Conservation (phyloP, 805 yeast genomes). For the Ogataea ramenticola region DNA sequence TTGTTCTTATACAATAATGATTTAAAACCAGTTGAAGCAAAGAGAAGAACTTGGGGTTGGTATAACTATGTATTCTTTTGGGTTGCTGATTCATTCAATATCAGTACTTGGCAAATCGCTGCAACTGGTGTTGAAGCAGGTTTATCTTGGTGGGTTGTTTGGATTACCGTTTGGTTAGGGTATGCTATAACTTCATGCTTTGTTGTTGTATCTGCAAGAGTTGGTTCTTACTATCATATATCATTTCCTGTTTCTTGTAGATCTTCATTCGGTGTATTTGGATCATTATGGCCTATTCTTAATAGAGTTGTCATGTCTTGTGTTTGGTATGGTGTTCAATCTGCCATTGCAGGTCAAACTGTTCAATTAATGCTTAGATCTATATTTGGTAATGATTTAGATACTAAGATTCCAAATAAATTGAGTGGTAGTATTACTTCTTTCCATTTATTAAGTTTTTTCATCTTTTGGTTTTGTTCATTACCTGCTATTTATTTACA, state of each 20-base stretch:
- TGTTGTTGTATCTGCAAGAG: constrained; percentile 64
- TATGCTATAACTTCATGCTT: constrained; percentile 64
- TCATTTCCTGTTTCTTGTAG: constrained; percentile 81
- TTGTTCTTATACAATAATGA: constrained; percentile 69
- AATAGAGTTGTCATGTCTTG: constrained; percentile 75
- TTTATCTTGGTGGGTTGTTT: constrained; percentile 84
- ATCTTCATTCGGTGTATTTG: constrained; percentile 81
- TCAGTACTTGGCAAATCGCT: constrained; percentile 89
- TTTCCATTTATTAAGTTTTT: constrained; percentile 66
- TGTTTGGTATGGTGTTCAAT: constrained; percentile 85
- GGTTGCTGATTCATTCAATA: constrained; percentile 86
- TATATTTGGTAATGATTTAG: constrained; percentile 62
- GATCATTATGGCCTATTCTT: constrained; percentile 80
- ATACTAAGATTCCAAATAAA: constrained; percentile 51
- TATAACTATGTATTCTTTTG: constrained; percentile 72
- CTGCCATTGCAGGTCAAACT: constrained; percentile 81
- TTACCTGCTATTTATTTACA: constrained; percentile 76
- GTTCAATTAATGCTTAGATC: constrained; percentile 70
- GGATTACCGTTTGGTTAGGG: constrained; percentile 90
- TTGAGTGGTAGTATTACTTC: constrained; percentile 42
- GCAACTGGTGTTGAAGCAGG: constrained; percentile 77
- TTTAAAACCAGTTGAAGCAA: constrained; percentile 68
- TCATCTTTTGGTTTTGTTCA: constrained; percentile 73
- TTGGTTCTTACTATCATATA: constrained; percentile 75
- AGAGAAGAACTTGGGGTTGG: constrained; percentile 82